These are phyloP conservation scores for Thermoascus crustaceus DNA, from an alignment of 2,329 filamentous ascomycete genomes.

Conservation along the genomic window DNA sequence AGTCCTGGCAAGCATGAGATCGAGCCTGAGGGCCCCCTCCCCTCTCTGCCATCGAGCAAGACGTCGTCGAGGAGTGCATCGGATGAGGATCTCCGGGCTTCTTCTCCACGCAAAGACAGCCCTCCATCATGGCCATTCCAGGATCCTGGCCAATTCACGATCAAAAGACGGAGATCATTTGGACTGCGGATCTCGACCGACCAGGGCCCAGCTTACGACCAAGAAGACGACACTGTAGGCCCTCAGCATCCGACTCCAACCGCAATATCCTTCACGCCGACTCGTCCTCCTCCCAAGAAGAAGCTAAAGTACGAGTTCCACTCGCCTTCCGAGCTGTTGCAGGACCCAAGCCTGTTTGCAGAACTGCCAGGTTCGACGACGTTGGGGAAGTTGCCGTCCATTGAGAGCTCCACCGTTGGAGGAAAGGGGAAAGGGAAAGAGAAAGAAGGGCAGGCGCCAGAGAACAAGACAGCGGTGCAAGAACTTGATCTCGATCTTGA, in stretches of 20 bases:
- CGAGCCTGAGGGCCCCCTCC: constrained; percentile 35
- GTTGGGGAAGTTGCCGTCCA: constrained; percentile 19
- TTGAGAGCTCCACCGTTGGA: constrained; percentile 23
- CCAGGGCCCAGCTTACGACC: constrained; percentile 18
- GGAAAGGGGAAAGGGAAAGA: constrained; percentile 13
- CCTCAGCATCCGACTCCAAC: constrained; percentile 64
- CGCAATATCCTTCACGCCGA: constrained; percentile 43
- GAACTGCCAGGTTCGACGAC: constrained; percentile 18
- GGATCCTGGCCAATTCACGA: constrained; percentile 18
- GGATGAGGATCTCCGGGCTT: constrained; percentile 30
- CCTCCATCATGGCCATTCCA: constrained; percentile 21
- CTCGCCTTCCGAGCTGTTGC: constrained; percentile 38
- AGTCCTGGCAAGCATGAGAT: constrained; percentile 33
- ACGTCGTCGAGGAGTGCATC: constrained; percentile 42
- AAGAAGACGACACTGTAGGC: constrained; percentile 44
- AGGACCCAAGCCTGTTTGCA: constrained; percentile 24
- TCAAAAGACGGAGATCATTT: constrained; percentile 17
- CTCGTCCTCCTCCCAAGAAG: constrained; percentile 19
- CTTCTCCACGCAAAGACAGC: constrained; percentile 19
- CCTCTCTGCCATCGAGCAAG: constrained; percentile 45
- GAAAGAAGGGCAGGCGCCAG: constrained; percentile 12
- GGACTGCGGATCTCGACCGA: constrained; percentile 28
- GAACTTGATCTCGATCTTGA: no score
- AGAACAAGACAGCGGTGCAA: no score
- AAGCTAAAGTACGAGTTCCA: constrained; percentile 39